Base-by-base conservation (phyloP, 1,284 basidiomycete genomes). In the Ganoderma multipileum region DNA sequence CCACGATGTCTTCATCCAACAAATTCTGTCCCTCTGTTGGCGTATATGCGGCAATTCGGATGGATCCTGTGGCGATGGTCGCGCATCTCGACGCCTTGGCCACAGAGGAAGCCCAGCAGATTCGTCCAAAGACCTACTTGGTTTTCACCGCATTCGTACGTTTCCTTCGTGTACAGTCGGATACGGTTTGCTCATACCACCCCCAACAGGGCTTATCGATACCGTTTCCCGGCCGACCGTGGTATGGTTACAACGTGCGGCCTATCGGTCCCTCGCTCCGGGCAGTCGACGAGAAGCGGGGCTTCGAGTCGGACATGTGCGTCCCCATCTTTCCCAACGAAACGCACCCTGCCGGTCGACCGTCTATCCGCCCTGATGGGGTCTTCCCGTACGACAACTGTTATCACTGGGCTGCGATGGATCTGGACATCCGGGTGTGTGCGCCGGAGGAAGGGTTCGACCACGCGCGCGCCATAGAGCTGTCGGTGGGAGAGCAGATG, bases 351-450 rank as follows among this genome's bases (percentile, higher is more conserved):
- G 26, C n/a, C 0, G 57, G 55, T 0, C 61, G 68, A 1, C 8
- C 8, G 12, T 50, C 68, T 5, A 3, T 61, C 1, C 33, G 9
- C 11, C 42, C 68, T 0, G 8, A 38, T 0, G 11, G n/a, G 20
- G 38, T 38, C 7, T 69, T 69, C 57, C 68, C 68, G 3, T 69
- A 36, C 18, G 23, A 30, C n/a, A 66, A 69, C 41, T 69, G 68
- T 58, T 69, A 63, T 30, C 68, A 69, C 30, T 69, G 68, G 68
- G 6, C 36, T 3, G 23, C 6, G 20, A 28, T 28, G 38, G 55
- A 54, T 1, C 14, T 63, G 16, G 44, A 55, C 16, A n/a, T 65
- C 20, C 57, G 62, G 0, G 52, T 68, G 2, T 63, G 23, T 20
- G 8, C 26, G 14, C 14, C 47, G 2, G 42, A 62, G 23, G 55